phyloP scores from a whole-genome alignment of 1,284 basidiomycete genomes.

The Austroboletus niveus region DNA sequence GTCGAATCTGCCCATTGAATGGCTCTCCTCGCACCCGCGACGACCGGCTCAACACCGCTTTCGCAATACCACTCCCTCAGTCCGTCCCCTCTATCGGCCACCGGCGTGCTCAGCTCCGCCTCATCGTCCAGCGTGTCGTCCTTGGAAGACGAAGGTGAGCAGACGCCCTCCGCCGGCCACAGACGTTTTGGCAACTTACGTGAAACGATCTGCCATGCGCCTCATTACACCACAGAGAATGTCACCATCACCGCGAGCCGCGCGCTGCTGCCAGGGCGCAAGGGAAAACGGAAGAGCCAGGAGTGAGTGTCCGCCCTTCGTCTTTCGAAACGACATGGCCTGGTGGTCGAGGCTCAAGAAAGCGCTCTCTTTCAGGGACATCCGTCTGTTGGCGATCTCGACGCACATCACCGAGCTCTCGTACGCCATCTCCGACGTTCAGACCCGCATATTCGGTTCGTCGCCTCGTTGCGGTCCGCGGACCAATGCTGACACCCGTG shows the following conservation, averaged over 20 bases:
- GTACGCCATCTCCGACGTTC: conserved; percentile 80
- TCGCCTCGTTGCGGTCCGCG: conserved; percentile 5
- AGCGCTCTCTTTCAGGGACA: conserved; percentile 48
- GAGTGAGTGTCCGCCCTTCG: conserved; percentile 43
- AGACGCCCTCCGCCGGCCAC: conserved; percentile 18
- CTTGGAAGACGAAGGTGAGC: conserved; percentile 58
- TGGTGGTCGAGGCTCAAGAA: conserved; percentile 31
- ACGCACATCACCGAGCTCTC: conserved; percentile 81
- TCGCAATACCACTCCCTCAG: conserved; percentile 36
- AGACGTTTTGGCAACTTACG: conserved; percentile 34
- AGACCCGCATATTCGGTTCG: conserved; percentile 81
- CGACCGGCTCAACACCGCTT: conserved; percentile 28
- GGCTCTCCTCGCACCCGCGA: conserved; percentile 25
- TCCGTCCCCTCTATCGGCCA: conserved; percentile 37
- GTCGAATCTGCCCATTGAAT: conserved; percentile 4
- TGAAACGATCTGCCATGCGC: conserved; percentile 32
- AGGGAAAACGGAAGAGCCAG: conserved; percentile 54
- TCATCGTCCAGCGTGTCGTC: conserved; percentile 51
- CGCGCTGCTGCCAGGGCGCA: conserved; percentile 39
- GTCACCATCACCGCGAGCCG: conserved; percentile 60
- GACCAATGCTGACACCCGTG: conserved; percentile 11
- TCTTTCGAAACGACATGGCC: conserved; percentile 16
- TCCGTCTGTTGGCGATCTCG: conserved; percentile 73
- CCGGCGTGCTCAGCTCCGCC: conserved; percentile 40
- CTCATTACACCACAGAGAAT: conserved; percentile 51